Conservation (phyloP, 306 rosid genomes). For the Vachellia collinsii region DNA sequence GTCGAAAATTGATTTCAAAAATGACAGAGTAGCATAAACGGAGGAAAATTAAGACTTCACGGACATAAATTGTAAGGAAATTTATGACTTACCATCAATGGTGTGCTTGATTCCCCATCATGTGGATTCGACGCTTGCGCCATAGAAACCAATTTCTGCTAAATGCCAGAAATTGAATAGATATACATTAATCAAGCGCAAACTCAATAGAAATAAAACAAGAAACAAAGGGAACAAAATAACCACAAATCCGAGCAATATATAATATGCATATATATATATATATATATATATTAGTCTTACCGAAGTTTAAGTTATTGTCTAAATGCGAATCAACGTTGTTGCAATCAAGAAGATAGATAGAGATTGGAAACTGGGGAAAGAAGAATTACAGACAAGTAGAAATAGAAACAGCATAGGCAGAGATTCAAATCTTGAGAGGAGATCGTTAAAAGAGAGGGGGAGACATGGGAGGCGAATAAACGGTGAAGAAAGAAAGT, state of each 20-base stretch:
- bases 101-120: conserved; percentile 41
- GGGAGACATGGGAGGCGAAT: not conserved
- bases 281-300: too few species aligned
- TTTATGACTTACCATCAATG: conserved; percentile 49
- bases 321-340: conserved; percentile 28
- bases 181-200: conserved; percentile 5
- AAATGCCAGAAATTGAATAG: conserved; percentile 36
- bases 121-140: conserved; percentile 32
- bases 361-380: conserved; percentile 10
- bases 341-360: not conserved
- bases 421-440: conserved; percentile 11
- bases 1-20: not conserved
- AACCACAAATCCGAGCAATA: not conserved
- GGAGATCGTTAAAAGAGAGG: not conserved
- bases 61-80: not conserved
- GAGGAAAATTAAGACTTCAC: not conserved
- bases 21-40: not conserved
- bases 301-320: not conserved
- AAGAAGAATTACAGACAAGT: not conserved
- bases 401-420: not conserved
- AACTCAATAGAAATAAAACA: not conserved
- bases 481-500: not conserved
- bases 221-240: not conserved
- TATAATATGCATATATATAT: too few species aligned
- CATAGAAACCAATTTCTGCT: conserved; percentile 49